A percentile compares a stretch with the other conserved stretches of the same genome.
Conservation (phyloP, 1,139 yeast genomes). For the Zygoascus sp. region DNA sequence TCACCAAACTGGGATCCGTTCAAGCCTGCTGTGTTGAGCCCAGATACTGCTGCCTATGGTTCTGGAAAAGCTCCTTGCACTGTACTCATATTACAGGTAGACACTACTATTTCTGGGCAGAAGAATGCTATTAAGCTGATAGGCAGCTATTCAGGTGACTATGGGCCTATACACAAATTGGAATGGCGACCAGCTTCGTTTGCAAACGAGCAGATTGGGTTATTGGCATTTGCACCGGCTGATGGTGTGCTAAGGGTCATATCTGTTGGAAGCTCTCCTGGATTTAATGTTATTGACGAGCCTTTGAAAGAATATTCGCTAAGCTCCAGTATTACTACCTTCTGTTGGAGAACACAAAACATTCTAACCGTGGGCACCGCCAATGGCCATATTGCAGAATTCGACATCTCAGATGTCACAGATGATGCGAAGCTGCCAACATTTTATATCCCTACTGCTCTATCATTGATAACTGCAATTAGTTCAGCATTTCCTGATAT, state of each 20-base stretch:
- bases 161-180: conserved; percentile 39
- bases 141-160: conserved; percentile 40
- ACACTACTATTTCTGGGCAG: not conserved
- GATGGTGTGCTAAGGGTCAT: conserved; percentile 61
- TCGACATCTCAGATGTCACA: conserved; percentile 36
- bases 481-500: conserved; percentile 41
- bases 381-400: conserved; percentile 67
- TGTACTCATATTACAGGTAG: conserved; percentile 2
- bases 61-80: not conserved
- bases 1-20: conserved; percentile 45
- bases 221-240: conserved; percentile 53
- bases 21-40: conserved; percentile 15
- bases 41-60: conserved; percentile 22
- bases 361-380: conserved; percentile 57
- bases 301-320: conserved; percentile 35
- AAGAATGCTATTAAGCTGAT: conserved; percentile 15
- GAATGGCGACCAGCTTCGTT: conserved; percentile 17
- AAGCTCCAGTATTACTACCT: conserved; percentile 43
- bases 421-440: conserved; percentile 41
- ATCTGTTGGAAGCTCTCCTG: conserved; percentile 35
- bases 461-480: conserved; percentile 48
- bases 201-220: conserved; percentile 35
- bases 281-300: conserved; percentile 30
- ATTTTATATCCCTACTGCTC: conserved; percentile 44
- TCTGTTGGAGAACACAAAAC: conserved; percentile 51